Conservation (phyloP, 2,329 filamentous ascomycete genomes). For the Sporothrix schenckii region DNA sequence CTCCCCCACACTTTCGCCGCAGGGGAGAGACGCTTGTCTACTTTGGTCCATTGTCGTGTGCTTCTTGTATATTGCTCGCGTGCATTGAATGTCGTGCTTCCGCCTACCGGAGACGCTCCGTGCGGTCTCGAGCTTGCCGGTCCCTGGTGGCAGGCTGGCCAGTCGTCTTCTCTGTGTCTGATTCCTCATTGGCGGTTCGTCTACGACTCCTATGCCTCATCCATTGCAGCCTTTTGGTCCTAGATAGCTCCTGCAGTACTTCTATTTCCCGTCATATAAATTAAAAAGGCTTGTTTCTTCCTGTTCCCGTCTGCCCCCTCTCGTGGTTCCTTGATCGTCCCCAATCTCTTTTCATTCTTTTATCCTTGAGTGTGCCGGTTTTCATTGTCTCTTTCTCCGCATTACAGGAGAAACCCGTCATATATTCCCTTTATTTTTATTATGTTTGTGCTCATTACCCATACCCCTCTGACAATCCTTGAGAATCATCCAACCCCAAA, state of each 20-base stretch:
- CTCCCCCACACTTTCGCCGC: background rate
- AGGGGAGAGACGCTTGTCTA: background rate
- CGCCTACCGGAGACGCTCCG: background rate
- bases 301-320: background rate
- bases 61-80: background rate
- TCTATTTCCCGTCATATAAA: constrained; percentile 21
- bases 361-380: background rate
- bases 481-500: background rate
- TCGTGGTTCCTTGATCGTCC: background rate
- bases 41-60: background rate
- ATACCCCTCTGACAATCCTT: background rate
- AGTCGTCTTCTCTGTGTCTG: background rate
- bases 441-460: background rate
- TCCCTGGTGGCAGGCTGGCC: background rate
- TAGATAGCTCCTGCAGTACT: background rate
- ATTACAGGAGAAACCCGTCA: background rate
- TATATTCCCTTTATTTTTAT: background rate
- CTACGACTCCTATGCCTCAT: background rate
- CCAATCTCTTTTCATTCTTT: background rate
- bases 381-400: constrained; percentile 11
- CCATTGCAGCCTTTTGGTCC: background rate
- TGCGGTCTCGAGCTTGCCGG: constrained; percentile 2
- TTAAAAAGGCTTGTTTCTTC: constrained; percentile 22
- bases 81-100: background rate
- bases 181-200: background rate